Evolutionary conservation across 371 early-diverging fungal species (phyloP).

Genomic region (Saksenaea vasiformis): DNA sequence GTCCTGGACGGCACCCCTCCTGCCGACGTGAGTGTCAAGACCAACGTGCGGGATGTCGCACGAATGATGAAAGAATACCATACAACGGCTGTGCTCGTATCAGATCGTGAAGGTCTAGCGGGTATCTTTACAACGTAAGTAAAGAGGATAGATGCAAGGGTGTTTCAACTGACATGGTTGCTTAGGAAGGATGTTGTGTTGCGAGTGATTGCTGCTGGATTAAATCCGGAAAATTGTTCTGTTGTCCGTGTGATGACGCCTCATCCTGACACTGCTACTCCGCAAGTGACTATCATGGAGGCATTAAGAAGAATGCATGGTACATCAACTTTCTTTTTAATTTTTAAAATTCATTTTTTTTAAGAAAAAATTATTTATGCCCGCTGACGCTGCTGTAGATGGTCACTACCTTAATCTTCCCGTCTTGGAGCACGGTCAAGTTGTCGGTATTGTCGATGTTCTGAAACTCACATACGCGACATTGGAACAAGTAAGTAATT

Average conservation of each 20-base stretch:
- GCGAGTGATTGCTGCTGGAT: slow-evolving; percentile 92
- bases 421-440: slow-evolving; percentile 79
- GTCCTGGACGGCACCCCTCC: slow-evolving; percentile 74
- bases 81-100: slow-evolving; percentile 91
- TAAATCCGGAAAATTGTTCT: slow-evolving; percentile 88
- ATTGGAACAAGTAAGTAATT: slow-evolving; percentile 61
- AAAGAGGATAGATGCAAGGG: not conserved
- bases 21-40: slow-evolving; percentile 77
- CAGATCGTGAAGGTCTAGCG: slow-evolving; percentile 80
- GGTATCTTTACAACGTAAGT: slow-evolving; percentile 93
- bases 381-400: slow-evolving; percentile 50
- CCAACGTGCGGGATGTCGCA: slow-evolving; percentile 92
- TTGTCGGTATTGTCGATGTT: slow-evolving; percentile 93
- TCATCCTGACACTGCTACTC: slow-evolving; percentile 92
- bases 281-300: slow-evolving; percentile 85
- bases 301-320: slow-evolving; percentile 95
- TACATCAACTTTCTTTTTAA: slow-evolving; percentile 31
- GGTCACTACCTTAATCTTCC: slow-evolving; percentile 97
- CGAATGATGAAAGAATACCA: slow-evolving; percentile 84
- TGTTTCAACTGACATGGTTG: not conserved
- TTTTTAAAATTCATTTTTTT: too few relatives aligned
- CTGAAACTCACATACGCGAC: slow-evolving; percentile 87
- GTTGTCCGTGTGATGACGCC: slow-evolving; percentile 99
- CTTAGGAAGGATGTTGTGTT: slow-evolving; percentile 84
- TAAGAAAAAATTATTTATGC: too few relatives aligned